Percentiles rank a stretch among this genome's conserved stretches.
phyloP scores from a whole-genome alignment of 2,329 filamentous ascomycete species.

The Pseudogymnoascus sp. region DNA sequence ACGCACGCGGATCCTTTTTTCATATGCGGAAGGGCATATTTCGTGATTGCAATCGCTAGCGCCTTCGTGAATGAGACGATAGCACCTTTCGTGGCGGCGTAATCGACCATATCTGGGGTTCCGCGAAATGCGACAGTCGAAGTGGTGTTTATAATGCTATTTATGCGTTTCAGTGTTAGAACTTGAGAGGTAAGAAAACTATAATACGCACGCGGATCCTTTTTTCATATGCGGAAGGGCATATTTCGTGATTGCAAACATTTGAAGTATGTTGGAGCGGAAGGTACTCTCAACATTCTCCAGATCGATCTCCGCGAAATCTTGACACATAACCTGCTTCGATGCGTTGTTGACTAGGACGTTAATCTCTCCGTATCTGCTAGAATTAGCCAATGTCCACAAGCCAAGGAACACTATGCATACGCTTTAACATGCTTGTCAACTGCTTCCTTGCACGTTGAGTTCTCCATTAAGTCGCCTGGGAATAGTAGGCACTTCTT shows the following conservation, averaged over 20 bases:
- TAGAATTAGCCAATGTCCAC: background rate
- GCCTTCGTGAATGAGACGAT: slow-evolving; percentile 6
- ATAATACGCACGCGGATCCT: background rate
- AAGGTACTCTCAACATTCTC: background rate
- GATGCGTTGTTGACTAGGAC: slow-evolving; percentile 9
- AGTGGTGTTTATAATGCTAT: slow-evolving; percentile 8
- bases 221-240: background rate
- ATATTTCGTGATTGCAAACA: background rate
- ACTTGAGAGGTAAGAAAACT: background rate
- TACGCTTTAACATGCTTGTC: background rate
- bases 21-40: background rate
- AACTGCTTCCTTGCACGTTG: slow-evolving; percentile 4
- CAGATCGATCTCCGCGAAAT: background rate
- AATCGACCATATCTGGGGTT: background rate
- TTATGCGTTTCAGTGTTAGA: background rate
- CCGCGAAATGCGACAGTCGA: slow-evolving; percentile 2
- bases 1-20: background rate
- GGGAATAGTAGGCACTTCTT: background rate
- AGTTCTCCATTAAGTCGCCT: background rate
- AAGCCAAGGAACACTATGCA: background rate
- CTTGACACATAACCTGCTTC: background rate
- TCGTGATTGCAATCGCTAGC: too few relatives aligned
- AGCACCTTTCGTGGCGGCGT: slow-evolving; percentile 9
- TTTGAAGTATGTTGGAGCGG: background rate
- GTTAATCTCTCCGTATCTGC: background rate